These are phyloP conservation scores for Pyrus pyrifolia DNA, from an alignment of 306 rosid species.

Conservation along the genomic window DNA sequence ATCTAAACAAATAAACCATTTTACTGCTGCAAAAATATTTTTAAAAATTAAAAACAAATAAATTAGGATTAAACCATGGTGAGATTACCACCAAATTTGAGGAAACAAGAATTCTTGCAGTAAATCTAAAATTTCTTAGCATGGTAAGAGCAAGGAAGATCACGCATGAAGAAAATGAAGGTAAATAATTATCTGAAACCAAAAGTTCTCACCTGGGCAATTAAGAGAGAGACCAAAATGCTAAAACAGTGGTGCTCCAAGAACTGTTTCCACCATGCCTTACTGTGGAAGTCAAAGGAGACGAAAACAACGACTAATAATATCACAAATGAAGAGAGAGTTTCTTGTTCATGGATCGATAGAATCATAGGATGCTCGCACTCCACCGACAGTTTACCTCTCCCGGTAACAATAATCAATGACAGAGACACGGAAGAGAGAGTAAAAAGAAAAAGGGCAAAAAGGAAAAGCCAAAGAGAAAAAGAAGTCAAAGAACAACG, in stretches of 20 bases:
- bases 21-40: no score
- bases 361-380: constrained; percentile 36
- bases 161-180: constrained; percentile 3
- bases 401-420: constrained; percentile 11
- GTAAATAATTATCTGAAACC: neutral
- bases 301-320: neutral
- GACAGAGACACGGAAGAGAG: constrained; percentile 1
- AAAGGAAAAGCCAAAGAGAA: neutral
- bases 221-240: neutral
- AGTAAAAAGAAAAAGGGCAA: neutral
- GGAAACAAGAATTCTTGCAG: neutral
- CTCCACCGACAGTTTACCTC: constrained; percentile 39
- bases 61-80: no score
- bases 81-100: neutral
- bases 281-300: constrained; percentile 11
- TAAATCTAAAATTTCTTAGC: neutral
- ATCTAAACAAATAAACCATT: no score
- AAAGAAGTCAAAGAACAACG: constrained; percentile 8
- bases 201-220: constrained; percentile 10
- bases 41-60: no score
- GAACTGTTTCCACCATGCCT: no score
- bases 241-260: no score
- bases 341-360: neutral
- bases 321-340: neutral
- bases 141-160: neutral